Evolutionary conservation across 2,329 filamentous ascomycete species (phyloP), one percentile per base, ranked within the genome.

Genomic region (Mariannaea elegans): DNA sequence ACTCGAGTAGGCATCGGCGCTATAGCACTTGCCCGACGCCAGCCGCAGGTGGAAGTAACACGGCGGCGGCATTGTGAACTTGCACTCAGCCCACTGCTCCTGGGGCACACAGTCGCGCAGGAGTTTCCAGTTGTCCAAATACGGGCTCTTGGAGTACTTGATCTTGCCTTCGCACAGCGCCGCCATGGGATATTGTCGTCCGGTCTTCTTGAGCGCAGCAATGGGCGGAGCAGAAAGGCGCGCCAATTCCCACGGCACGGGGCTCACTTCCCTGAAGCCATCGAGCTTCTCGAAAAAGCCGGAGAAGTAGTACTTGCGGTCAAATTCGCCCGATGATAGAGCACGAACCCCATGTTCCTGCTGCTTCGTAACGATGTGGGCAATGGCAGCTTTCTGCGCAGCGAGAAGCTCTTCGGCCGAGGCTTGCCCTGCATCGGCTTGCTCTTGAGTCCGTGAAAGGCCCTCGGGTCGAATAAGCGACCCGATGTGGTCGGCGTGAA

Each of bases 401-500:
- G 79, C 77, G 27, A 76, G 77, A 36, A 91, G 81, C 69, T 85
- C 80, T 14, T 71, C 70, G 6, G 63, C 29, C 1, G 72, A 69
- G 59, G 71, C 65, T 81, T 59, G 82, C 75, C 72, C 83, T 73
- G 65, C 82, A 78, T 75, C 90, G 82, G 74, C 73, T n/a, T 72
- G 63, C 9, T 68, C 63, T 58, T 77, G 73, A 46, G 84, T 84
- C 45, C 85, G 79, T 13, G 90, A 80, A 23, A 92, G 82, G 50
- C 83, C 77, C 51, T 85, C 75, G 1, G 90, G 89, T 29, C 90
- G 87, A 58, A 92, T 84, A 29, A 92, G 80, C 13, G 89, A 91
- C 48, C 90, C 90, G 62, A 91, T 83, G 65, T 92, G 90, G 76
- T 92, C 90, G 60, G 89, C 88, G 71, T 90, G 84, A 76, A 90